Conservation (phyloP, 768 basidiomycete genomes). For the Podaxis sp. region DNA sequence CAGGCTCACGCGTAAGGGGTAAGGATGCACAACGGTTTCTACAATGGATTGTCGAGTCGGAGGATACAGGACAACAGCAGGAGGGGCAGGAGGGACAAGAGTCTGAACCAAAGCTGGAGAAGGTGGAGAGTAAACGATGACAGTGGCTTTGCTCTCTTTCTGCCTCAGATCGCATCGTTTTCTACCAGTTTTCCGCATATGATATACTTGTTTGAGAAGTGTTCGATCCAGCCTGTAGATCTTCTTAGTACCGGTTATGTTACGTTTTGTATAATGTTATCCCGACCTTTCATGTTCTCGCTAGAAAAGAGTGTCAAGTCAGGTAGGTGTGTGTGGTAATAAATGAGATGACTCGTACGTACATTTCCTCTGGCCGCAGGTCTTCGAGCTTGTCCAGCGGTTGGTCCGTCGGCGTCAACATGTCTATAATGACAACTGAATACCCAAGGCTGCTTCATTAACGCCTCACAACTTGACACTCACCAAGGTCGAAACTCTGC, state of each 20-base stretch:
- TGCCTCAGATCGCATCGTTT: constrained; percentile 52
- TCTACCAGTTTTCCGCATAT: constrained; percentile 87
- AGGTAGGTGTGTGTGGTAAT: constrained; percentile 5
- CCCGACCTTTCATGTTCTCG: constrained; percentile 88
- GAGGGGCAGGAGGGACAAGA: constrained; percentile 14
- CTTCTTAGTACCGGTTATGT: constrained; percentile 11
- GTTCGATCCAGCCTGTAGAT: constrained; percentile 82
- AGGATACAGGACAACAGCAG: neutral
- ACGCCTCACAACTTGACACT: constrained; percentile 21
- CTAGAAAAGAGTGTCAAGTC: constrained; percentile 35
- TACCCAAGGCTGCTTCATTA: neutral
- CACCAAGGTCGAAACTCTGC: constrained; percentile 92
- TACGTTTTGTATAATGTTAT: neutral
- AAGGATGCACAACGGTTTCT: constrained; percentile 13
- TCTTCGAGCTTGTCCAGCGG: constrained; percentile 83
- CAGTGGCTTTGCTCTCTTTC: neutral
- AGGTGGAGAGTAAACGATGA: constrained; percentile 6
- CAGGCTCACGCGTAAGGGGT: neutral
- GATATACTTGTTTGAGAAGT: constrained; percentile 92
- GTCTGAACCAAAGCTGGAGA: constrained; percentile 11
- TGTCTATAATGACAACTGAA: constrained; percentile 47
- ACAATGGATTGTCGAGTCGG: constrained; percentile 7
- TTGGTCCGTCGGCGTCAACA: constrained; percentile 86
- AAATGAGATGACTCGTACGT: constrained; percentile 29
- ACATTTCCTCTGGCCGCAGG: constrained; percentile 82